phyloP scores from a whole-genome alignment of 164 flowering plant genomes.

The Stephania yunnanensis region DNA sequence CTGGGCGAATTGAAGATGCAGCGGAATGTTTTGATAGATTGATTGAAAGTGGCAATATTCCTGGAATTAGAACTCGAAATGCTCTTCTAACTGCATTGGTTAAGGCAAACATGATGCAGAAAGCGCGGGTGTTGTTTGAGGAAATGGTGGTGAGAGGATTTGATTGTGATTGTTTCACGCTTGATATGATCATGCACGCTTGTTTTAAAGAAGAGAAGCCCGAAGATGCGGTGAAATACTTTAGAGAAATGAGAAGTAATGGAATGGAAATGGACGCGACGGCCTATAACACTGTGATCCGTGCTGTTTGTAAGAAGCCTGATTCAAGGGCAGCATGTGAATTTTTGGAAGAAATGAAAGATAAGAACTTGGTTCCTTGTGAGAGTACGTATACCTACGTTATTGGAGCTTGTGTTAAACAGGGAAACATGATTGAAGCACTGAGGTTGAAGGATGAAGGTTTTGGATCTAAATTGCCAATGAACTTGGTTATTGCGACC shows the following conservation, averaged over 20 bases:
- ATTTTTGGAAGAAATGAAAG: slow-evolving; percentile 68
- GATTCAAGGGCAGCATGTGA: slow-evolving; percentile 32
- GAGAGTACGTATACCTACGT: slow-evolving; percentile 35
- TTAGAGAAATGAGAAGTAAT: slow-evolving; percentile 38
- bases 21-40: slow-evolving; percentile 37
- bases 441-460: slow-evolving; percentile 61
- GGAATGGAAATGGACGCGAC: slow-evolving; percentile 40
- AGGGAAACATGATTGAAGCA: slow-evolving; percentile 51
- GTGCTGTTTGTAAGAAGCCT: slow-evolving; percentile 43
- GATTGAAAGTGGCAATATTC: slow-evolving; percentile 30
- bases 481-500: slow-evolving; percentile 60
- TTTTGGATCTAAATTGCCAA: slow-evolving; percentile 36
- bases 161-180: slow-evolving; percentile 33
- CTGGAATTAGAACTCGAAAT: slow-evolving; percentile 26
- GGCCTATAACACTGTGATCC: slow-evolving; percentile 36
- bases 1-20: slow-evolving; percentile 36
- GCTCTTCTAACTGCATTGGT: slow-evolving; percentile 38
- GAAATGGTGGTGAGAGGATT: slow-evolving; percentile 36
- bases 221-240: slow-evolving; percentile 42
- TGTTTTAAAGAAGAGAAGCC: slow-evolving; percentile 47
- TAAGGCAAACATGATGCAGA: slow-evolving; percentile 26
- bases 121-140: slow-evolving; percentile 31
- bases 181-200: slow-evolving; percentile 45
- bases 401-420: slow-evolving; percentile 58
- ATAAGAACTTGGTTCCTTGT: slow-evolving; percentile 49